Evolutionary conservation across 805 yeast genomes (phyloP), one percentile per base, ranked within the genome.

Genomic region (Kluyveromyces nonfermentans): DNA sequence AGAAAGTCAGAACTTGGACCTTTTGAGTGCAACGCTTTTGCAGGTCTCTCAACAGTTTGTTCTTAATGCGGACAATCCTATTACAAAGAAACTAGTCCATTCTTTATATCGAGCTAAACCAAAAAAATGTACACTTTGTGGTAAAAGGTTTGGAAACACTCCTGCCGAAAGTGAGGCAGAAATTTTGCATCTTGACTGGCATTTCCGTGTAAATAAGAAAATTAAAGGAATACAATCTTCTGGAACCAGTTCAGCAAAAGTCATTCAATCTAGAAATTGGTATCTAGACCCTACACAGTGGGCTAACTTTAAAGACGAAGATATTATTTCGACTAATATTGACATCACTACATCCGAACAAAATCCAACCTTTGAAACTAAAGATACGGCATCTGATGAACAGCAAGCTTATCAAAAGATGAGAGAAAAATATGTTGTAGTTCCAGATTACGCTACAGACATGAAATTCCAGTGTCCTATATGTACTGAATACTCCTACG

Each of bases 141-240:
- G 97, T 19, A 85, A 85, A 60, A 67, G 99, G 50, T 93, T 87
- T 59, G 71, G 77, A 3, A 73, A 74, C 42, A 75, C 80, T 31
- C 67, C 63, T 2, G 74, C 71, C 39, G 94, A 87, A 14, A 65
- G 63, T 33, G 63, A 63, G 5, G 64, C 65, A 39, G 74, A 75
- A 46, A 75, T 80, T 41, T 71, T 76, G 15, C 98, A 93, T 64
- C 67, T 87, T 51, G 98, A 90, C 63, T 90, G 97, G 97, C 97
- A 90, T 68, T 88, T 87, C 69, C 75, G 97, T 54, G 83, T 46
- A 36, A 90, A 87, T 62, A 86, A 85, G 59, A 80, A 83, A 54
- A 69, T 85, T 39, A 75, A 77, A 45, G 74, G 75, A 22, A 57
- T 60, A 7, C 36, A 40, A 7, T 46, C 54, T 6, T 42, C 35